Conservation (phyloP, 345 rosid genomes). For the Gossypium stocksii region DNA sequence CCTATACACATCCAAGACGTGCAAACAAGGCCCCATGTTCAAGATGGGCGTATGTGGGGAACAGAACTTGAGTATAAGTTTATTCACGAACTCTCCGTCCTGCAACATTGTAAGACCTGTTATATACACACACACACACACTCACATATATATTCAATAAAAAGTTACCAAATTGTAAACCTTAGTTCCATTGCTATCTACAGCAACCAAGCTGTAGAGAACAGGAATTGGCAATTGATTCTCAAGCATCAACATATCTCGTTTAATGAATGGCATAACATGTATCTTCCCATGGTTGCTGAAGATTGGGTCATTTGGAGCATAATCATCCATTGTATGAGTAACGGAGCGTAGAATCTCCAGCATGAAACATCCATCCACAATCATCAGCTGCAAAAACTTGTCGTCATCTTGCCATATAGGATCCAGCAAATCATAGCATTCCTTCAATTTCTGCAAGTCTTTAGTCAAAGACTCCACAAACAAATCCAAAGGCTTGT, state of each 20-base stretch:
- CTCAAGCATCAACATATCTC: conserved; percentile 53
- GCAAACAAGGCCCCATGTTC: conserved; percentile 31
- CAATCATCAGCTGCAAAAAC: conserved; percentile 40
- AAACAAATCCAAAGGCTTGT: conserved; percentile 19
- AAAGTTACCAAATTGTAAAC: conserved; percentile 7
- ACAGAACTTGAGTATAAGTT: conserved; percentile 36
- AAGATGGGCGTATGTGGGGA: conserved; percentile 11
- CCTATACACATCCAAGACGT: conserved; percentile 36
- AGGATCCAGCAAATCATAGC: conserved; percentile 24
- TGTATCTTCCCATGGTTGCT: conserved; percentile 36
- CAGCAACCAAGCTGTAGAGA: conserved; percentile 25
- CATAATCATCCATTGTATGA: conserved; percentile 23
- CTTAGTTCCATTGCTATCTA: conserved; percentile 23
- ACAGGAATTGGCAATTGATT: conserved; percentile 45
- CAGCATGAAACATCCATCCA: conserved; percentile 50
- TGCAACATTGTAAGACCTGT: conserved; percentile 9
- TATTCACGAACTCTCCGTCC: conserved; percentile 31
- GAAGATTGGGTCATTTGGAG: conserved; percentile 38
- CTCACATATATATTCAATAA: no score
- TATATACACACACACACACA: no score
- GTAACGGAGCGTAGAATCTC: conserved; percentile 29
- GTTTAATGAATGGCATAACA: conserved; percentile 31
- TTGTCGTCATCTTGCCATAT: conserved; percentile 17
- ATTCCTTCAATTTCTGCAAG: conserved; percentile 20
- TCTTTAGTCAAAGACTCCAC: conserved; percentile 18